Evolutionary conservation across 345 rosid species (phyloP), one percentile per base, ranked within the genome.

Genomic region (Litchi chinensis): DNA sequence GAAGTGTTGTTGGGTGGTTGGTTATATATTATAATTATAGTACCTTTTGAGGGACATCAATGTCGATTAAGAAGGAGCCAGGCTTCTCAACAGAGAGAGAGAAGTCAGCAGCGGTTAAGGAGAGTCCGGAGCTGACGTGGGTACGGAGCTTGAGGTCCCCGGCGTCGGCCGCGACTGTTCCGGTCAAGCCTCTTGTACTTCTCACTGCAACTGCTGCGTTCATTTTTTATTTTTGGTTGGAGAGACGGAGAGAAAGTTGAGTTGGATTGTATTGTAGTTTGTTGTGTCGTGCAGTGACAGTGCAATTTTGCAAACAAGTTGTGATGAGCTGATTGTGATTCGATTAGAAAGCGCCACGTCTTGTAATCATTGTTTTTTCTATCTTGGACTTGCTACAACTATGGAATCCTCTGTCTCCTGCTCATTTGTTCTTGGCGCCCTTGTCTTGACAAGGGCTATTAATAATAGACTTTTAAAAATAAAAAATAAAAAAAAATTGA

Each of bases 11-110:
- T 41, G n/a, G 5, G 21, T 21, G 13, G 15, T 6, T 71, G 6
- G 32, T 6, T 19, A 9, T 26, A 26, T 26, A 26, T 26, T 26
- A n/a, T n/a, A 16, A 24, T 24, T 18, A 39, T 9, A 57, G 15
- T 65, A 80, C 86, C 73, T 75, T 74, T 52, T 77, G 72, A 16
- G 83, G 76, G 21, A 77, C 75, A 66, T 83, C 68, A 63, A 64
- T 80, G 50, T 83, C 79, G 22, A 83, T 72, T 10, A 77, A 40
- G 68, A 83, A 83, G 46, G 57, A 77, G 71, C 79, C 86, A 8
- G 86, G 83, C 44, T 80, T 80, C 57, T 80, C 81, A 16, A 83
- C 32, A 22, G 83, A 73, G 56, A 83, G 70, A 68, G 65, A 65
- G 52, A 83, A 44, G 60, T n/a, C 76, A 41, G 41, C 22, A 63